Conservation (phyloP, 495 filamentous ascomycete species). For the Glutinoglossum americanum region DNA sequence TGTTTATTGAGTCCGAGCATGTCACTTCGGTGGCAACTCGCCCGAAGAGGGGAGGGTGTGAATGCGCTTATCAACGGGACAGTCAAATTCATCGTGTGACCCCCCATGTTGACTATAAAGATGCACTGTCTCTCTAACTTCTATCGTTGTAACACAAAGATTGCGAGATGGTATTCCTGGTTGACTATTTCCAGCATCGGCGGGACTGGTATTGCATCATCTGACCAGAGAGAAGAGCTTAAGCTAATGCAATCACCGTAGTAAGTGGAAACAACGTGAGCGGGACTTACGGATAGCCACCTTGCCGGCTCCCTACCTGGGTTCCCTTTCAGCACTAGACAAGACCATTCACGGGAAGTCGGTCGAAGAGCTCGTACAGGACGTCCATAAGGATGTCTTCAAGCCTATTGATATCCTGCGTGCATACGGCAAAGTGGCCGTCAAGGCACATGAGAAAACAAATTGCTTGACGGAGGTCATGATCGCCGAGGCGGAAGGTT, state of each 20-base stretch:
- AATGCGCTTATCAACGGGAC: background rate
- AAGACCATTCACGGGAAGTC: conserved; percentile 44
- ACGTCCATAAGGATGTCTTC: conserved; percentile 46
- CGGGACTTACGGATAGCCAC: conserved; percentile 44
- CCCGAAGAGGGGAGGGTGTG: no score
- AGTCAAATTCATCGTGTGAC: background rate
- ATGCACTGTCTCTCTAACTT: background rate
- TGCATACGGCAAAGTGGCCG: conserved; percentile 76
- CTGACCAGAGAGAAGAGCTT: background rate
- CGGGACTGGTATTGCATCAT: conserved; percentile 25
- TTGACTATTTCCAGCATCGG: conserved; percentile 37
- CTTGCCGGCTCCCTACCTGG: conserved; percentile 43
- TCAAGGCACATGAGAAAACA: conserved; percentile 67
- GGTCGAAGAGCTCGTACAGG: conserved; percentile 54
- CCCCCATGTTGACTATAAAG: background rate
- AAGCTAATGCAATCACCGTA: conserved; percentile 15
- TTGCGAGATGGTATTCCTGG: conserved; percentile 15
- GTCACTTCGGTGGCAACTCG: no score
- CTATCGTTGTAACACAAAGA: background rate
- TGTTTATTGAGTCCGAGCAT: no score
- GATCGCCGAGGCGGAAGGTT: conserved; percentile 58
- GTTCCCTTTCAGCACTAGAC: conserved; percentile 36
- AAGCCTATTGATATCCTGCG: conserved; percentile 53
- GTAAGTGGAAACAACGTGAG: conserved; percentile 59
- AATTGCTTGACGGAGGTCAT: conserved; percentile 88